These are phyloP conservation scores for Trypanosoma boissoni DNA, from an alignment of 208 protist species.

Conservation along the genomic window DNA sequence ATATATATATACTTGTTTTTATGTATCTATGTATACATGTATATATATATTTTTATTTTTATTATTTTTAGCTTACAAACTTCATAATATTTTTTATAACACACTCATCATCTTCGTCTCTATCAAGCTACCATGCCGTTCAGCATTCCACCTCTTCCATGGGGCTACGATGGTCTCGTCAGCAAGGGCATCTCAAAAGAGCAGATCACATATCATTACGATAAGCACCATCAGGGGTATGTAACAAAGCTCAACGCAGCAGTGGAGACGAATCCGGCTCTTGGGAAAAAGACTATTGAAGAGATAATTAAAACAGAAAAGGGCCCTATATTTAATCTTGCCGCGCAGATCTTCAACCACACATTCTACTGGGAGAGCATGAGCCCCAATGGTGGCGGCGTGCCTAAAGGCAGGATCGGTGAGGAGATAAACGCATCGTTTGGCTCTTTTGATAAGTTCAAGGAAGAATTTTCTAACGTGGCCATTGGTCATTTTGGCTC, in stretches of 20 bases:
- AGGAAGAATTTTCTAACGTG: conserved; percentile 88
- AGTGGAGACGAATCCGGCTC: conserved; percentile 49
- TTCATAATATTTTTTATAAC: no score
- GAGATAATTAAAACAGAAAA: conserved; percentile 83
- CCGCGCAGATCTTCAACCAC: conserved; percentile 94
- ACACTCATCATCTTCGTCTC: background rate
- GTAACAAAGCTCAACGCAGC: conserved; percentile 89
- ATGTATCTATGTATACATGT: background rate
- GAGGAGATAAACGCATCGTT: conserved; percentile 79
- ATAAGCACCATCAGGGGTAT: conserved; percentile 93
- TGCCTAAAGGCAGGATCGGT: conserved; percentile 54
- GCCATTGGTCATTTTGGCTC: conserved; percentile 92
- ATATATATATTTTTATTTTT: background rate
- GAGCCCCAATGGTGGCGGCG: conserved; percentile 55
- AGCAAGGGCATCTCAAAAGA: conserved; percentile 85
- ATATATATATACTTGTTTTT: background rate
- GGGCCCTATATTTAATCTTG: conserved; percentile 88
- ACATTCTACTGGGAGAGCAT: conserved; percentile 93
- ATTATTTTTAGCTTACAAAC: background rate
- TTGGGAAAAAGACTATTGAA: conserved; percentile 69
- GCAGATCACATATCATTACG: conserved; percentile 89
- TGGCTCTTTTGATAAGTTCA: conserved; percentile 89
- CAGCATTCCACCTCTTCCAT: conserved; percentile 73
- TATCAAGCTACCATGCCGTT: conserved; percentile 52
- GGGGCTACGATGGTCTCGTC: conserved; percentile 63